phyloP scores from a whole-genome alignment of 805 yeast genomes.

The baker's yeast (Saccharomyces cerevisiae) region DNA sequence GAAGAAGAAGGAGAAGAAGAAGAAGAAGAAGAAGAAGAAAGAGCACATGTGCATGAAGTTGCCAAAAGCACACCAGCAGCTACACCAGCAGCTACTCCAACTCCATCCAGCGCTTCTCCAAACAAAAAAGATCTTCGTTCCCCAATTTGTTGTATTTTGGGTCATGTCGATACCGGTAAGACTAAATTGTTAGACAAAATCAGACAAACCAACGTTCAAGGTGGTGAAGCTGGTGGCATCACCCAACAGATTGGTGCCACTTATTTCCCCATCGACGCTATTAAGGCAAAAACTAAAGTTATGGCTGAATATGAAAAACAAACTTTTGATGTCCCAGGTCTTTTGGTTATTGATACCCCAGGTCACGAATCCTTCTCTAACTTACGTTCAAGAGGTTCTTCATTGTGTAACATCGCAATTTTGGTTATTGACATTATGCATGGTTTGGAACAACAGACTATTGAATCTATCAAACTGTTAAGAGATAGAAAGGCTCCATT shows the following conservation, averaged over 20 bases:
- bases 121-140: constrained; percentile 69
- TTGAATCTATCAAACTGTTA: constrained; percentile 84
- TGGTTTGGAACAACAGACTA: constrained; percentile 95
- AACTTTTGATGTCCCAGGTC: constrained; percentile 91
- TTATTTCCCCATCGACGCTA: constrained; percentile 94
- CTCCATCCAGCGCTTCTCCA: constrained; percentile 21
- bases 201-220: constrained; percentile 98
- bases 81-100: constrained; percentile 14
- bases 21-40: constrained; percentile 16
- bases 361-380: constrained; percentile 99
- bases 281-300: constrained; percentile 81
- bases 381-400: constrained; percentile 97
- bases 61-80: constrained; percentile 22
- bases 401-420: constrained; percentile 97
- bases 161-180: constrained; percentile 99
- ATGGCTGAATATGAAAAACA: constrained; percentile 83
- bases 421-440: constrained; percentile 98
- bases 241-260: constrained; percentile 99
- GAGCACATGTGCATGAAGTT: constrained; percentile 23
- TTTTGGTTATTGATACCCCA: constrained; percentile 94
- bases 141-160: constrained; percentile 97
- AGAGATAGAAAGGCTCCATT: constrained; percentile 98
- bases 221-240: constrained; percentile 99
- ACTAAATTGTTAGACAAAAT: constrained; percentile 93
- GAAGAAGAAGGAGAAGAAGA: constrained; percentile 27